phyloP scores from a whole-genome alignment of 495 filamentous ascomycete species.

The Alectoria sarmentosa region DNA sequence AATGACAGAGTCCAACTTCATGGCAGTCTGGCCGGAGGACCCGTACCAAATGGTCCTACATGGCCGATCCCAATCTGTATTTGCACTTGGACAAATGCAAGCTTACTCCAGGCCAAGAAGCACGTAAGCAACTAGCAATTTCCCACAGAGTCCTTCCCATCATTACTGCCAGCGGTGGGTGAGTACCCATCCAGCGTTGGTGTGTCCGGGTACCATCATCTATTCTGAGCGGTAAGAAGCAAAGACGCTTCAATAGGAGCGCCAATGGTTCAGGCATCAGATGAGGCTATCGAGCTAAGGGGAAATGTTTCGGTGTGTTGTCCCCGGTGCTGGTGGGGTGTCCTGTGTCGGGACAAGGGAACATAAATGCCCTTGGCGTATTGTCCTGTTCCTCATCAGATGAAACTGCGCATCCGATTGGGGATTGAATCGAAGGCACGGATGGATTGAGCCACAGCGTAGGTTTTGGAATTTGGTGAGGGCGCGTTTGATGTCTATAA shows the following conservation, averaged over 20 bases:
- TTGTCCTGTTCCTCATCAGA: background rate
- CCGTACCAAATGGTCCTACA: background rate
- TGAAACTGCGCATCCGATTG: background rate
- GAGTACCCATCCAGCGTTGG: background rate
- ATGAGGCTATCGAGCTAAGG: constrained; percentile 3
- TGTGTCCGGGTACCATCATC: background rate
- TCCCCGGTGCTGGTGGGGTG: background rate
- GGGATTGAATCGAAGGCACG: background rate
- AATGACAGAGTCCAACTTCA: background rate
- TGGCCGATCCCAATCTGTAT: background rate
- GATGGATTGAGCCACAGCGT: background rate
- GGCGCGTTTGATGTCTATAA: background rate
- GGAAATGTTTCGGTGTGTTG: background rate
- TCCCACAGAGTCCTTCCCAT: background rate
- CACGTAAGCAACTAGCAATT: background rate
- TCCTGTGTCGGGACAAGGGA: background rate
- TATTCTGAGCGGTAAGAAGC: background rate
- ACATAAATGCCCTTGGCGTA: background rate
- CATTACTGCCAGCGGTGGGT: background rate
- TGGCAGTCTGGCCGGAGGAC: background rate
- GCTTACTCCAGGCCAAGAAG: background rate
- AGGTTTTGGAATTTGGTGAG: background rate
- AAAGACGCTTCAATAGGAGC: background rate
- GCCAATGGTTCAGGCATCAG: background rate
- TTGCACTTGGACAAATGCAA: background rate